phyloP scores from a whole-genome alignment of 805 yeast genomes.

The Sugiyamaella qingdaonensis region DNA sequence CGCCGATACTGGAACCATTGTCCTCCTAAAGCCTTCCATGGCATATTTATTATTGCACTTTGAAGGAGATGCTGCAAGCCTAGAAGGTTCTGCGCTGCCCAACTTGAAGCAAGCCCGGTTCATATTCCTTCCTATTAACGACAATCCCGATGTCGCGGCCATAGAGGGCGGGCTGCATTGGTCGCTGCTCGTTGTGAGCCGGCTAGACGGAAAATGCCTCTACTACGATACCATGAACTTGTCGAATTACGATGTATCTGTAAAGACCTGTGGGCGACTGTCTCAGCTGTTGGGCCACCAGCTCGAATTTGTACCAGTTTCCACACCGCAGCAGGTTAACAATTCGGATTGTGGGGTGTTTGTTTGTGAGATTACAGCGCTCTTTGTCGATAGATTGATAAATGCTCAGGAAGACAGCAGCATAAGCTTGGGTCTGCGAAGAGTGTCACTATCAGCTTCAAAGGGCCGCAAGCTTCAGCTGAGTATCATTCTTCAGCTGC shows the following conservation, averaged over 20 bases:
- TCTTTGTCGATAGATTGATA: conserved; percentile 24
- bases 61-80: conserved; percentile 34
- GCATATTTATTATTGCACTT: conserved; percentile 53
- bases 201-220: conserved; percentile 44
- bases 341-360: conserved; percentile 49
- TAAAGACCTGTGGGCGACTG: conserved; percentile 33
- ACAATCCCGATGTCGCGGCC: conserved; percentile 48
- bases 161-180: conserved; percentile 74
- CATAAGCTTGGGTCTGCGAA: conserved; percentile 11
- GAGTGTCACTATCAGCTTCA: conserved; percentile 26
- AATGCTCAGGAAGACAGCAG: conserved; percentile 16
- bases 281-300: conserved; percentile 26
- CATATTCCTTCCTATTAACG: conserved; percentile 66
- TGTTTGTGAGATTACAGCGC: conserved; percentile 31
- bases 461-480: conserved; percentile 32
- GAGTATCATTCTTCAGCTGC: conserved; percentile 12
- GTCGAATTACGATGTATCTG: conserved; percentile 40
- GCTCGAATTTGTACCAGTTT: conserved; percentile 29
- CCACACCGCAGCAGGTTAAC: conserved; percentile 47
- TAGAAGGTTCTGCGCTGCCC: conserved; percentile 44
- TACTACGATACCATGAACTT: conserved; percentile 58
- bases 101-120: conserved; percentile 41
- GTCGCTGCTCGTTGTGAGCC: conserved; percentile 56
- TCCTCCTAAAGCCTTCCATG: conserved; percentile 56
- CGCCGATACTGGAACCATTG: conserved; percentile 31